Base-by-base conservation (phyloP, 2,329 filamentous ascomycete genomes). In the Periconia digitata region DNA sequence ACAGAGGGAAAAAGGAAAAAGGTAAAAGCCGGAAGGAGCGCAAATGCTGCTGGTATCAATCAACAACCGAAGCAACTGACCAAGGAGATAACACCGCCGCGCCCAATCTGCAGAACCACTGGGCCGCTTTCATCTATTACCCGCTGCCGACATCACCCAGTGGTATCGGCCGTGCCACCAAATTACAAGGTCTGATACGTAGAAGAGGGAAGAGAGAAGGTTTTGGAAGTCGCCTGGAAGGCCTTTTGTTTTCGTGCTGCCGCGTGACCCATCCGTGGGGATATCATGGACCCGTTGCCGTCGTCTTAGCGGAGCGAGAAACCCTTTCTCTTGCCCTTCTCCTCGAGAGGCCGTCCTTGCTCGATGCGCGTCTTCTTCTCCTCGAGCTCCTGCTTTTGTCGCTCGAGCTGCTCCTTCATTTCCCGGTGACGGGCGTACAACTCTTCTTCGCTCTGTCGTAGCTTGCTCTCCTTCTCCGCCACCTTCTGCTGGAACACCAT, bases 401-500 rank as follows among this genome's bases (percentile, higher is more conserved):
- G 86, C 70, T 99, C 94, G 66, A 99, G 85, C 76, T 97, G 92
- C 72, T 99, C 94, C 83, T 97, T 99, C 94, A 99, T 99, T 81
- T 99, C 94, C 72, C 92, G 87, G 80, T 99, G 94, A 65, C 94
- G 88, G 60, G 94, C 92, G 71, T 97, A 97, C 50, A 99, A 80
- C 81, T 99, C 94, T 75, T 99, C 94, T 76, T 99, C 94, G 81
- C 91, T 96, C 79, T 97, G 94, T 80, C 95, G 95, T 73, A 99
- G 81, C 79, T 99, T 99, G 84, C 90, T 96, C 79, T 99, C 94
- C 82, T 99, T 99, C 77, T 99, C 94, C 60, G 90, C 86, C 24
- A 99, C 94, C 87, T 99, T 99, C 75, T 99, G 94, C 76, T 97
- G 94, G 90, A 99, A 99, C 63, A 99, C 94, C 90, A 96, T 96